Evolutionary conservation across 257 asterid genomes (phyloP).

Genomic region (Nicotiana benthamiana): DNA sequence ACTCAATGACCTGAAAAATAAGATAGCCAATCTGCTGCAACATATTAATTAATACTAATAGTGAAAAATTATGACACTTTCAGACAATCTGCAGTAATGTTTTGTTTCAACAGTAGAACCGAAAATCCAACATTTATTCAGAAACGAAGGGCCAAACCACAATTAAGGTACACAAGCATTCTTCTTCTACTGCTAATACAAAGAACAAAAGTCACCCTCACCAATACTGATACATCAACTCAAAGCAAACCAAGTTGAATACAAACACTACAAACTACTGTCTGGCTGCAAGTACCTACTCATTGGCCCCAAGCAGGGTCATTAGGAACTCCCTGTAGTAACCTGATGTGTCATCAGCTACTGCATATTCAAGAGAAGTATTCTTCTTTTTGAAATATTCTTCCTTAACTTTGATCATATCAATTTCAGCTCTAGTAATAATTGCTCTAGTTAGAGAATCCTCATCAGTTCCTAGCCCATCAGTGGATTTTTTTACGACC

Average conservation of each 20-base stretch:
- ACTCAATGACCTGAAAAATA: neutral
- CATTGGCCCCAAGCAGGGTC: conserved; percentile 56
- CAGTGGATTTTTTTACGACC: conserved; percentile 48
- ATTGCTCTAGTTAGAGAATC: conserved; percentile 63
- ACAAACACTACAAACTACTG: neutral
- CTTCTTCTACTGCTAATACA: neutral
- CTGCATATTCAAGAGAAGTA: conserved; percentile 40
- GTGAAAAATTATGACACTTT: neutral
- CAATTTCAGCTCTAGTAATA: conserved; percentile 61
- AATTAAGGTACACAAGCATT: neutral
- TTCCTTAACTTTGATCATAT: conserved; percentile 45
- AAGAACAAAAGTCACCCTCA: neutral
- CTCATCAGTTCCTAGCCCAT: conserved; percentile 78
- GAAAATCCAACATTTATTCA: neutral
- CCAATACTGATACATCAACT: neutral
- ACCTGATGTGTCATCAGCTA: conserved; percentile 70
- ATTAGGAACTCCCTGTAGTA: conserved; percentile 59
- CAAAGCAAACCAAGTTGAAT: neutral
- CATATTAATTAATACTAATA: neutral
- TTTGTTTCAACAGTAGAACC: neutral
- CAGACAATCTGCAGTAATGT: neutral
- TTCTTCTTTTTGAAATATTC: conserved; percentile 44
- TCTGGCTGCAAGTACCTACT: conserved; percentile 14
- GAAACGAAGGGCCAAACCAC: neutral
- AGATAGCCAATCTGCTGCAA: neutral